phyloP scores from a whole-genome alignment of 768 basidiomycete genomes.

The Leccinum subgranulosum region DNA sequence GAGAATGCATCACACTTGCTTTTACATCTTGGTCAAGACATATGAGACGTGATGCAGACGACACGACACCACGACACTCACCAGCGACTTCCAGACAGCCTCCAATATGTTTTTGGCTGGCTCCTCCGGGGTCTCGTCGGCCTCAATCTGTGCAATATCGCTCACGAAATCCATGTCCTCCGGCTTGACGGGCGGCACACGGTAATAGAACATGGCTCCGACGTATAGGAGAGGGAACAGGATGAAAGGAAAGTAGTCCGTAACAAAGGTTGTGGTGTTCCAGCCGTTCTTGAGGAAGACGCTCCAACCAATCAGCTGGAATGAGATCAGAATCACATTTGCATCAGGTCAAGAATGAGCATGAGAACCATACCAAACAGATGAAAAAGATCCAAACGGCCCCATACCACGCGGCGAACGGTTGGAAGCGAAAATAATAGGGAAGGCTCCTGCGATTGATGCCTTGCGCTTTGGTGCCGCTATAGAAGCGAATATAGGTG shows the following conservation, averaged over 20 bases:
- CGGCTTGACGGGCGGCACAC: constrained; percentile 27
- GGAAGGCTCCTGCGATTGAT: constrained; percentile 70
- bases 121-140: constrained; percentile 65
- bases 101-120: constrained; percentile 66
- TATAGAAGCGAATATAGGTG: constrained; percentile 80
- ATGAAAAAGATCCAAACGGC: constrained; percentile 39
- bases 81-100: constrained; percentile 78
- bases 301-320: constrained; percentile 45
- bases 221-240: constrained; percentile 76
- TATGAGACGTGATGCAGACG: neutral
- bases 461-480: constrained; percentile 77
- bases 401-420: constrained; percentile 67
- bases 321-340: constrained; percentile 28
- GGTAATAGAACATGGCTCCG: constrained; percentile 49
- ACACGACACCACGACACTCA: constrained; percentile 35
- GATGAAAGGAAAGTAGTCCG: constrained; percentile 72
- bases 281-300: constrained; percentile 55
- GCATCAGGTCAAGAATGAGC: neutral
- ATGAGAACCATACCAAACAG: constrained; percentile 51
- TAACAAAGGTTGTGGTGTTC: constrained; percentile 67
- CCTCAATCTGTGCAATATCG: constrained; percentile 67
- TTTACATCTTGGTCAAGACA: constrained; percentile 19
- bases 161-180: constrained; percentile 84
- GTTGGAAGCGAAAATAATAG: constrained; percentile 64
- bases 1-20: neutral